Conservation (phyloP, 257 asterid genomes). For the Nicotiana sylvestris region DNA sequence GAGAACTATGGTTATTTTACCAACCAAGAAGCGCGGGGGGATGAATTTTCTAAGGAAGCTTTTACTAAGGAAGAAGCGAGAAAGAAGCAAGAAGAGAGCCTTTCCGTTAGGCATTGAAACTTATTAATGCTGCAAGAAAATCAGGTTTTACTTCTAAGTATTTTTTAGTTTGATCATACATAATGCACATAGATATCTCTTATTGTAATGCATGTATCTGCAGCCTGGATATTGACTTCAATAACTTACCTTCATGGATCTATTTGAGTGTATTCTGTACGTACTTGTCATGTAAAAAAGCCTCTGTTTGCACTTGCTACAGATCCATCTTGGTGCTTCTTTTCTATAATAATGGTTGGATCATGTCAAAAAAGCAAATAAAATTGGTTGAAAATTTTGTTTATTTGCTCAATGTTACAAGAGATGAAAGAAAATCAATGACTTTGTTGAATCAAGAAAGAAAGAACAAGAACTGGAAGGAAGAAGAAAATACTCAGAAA, state of each 20-base stretch:
- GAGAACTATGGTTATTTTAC: slow-evolving; percentile 51
- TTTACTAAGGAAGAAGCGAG: slow-evolving; percentile 55
- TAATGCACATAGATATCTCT: background rate
- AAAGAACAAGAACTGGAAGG: background rate
- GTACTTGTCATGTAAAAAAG: background rate
- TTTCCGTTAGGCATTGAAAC: slow-evolving; percentile 38
- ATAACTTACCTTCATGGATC: background rate
- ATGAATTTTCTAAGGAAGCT: slow-evolving; percentile 56
- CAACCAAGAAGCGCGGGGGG: slow-evolving; percentile 53
- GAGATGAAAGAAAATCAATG: background rate
- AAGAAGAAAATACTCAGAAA: background rate
- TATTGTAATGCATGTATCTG: slow-evolving; percentile 5
- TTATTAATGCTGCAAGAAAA: slow-evolving; percentile 16
- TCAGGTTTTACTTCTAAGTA: slow-evolving; percentile 12
- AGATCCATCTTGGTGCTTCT: background rate
- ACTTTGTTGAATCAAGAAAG: background rate
- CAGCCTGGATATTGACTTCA: background rate
- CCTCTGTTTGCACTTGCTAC: background rate
- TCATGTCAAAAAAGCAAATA: background rate
- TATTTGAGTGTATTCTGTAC: background rate
- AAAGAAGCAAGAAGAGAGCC: slow-evolving; percentile 35
- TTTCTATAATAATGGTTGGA: background rate
- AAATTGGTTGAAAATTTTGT: background rate
- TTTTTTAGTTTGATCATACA: slow-evolving; percentile 6
- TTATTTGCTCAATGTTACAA: background rate